phyloP scores from a whole-genome alignment of 2,329 filamentous ascomycete genomes.

The Eurotiales sp. region DNA sequence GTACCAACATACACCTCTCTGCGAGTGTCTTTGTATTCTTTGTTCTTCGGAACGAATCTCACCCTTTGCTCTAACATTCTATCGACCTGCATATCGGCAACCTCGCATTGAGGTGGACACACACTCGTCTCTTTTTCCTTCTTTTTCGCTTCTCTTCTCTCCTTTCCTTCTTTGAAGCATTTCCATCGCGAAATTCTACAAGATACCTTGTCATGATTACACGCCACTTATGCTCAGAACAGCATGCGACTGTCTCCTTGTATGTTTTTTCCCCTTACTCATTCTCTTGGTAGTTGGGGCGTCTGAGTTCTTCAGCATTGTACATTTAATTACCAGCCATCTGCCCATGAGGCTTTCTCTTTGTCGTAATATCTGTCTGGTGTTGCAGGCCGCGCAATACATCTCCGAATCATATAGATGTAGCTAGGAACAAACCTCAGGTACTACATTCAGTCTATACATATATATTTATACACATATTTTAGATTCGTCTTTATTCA shows the following conservation, averaged over 20 bases:
- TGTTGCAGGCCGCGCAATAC: background rate
- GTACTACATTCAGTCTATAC: too few relatives aligned
- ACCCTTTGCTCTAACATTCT: background rate
- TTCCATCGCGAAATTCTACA: conserved; percentile 18
- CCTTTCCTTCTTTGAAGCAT: conserved; percentile 1
- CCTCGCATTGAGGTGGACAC: background rate
- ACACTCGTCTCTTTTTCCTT: background rate
- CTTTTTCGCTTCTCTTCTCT: background rate
- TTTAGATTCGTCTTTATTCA: too few relatives aligned
- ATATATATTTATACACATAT: too few relatives aligned
- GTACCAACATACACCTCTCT: background rate
- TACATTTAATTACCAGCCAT: conserved; percentile 15
- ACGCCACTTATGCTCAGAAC: conserved; percentile 23
- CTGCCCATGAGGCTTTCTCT: conserved; percentile 5
- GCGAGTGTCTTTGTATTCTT: background rate
- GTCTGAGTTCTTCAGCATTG: conserved; percentile 7
- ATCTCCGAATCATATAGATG: background rate
- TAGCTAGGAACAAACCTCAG: background rate
- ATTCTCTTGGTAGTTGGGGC: conserved; percentile 5
- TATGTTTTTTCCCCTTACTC: conserved; percentile 14
- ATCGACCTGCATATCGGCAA: conserved; percentile 16
- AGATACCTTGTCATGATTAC: conserved; percentile 36
- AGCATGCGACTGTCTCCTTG: conserved; percentile 22
- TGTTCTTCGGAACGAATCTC: background rate
- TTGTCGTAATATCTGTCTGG: background rate